Conservation (phyloP, 768 basidiomycete genomes). For the Auriscalpium vulgare region DNA sequence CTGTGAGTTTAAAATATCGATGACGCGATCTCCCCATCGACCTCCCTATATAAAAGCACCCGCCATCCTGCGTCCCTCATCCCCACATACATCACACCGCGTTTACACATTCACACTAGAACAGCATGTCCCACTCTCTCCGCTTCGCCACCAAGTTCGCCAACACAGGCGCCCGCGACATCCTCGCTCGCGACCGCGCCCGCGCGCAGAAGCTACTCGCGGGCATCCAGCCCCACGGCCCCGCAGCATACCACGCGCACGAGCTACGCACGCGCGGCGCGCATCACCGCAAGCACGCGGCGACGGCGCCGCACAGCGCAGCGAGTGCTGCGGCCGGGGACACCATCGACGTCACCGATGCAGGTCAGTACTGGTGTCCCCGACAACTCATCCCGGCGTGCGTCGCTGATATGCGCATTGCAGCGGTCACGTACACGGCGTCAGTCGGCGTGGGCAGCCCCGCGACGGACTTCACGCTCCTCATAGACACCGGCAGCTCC, state of each 20-base stretch:
- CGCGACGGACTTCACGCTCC: constrained; percentile 39
- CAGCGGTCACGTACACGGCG: constrained; percentile 45
- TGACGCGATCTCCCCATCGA: not conserved
- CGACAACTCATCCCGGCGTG: too few species aligned
- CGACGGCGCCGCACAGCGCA: constrained; percentile 6
- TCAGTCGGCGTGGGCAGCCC: constrained; percentile 46
- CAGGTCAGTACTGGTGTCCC: constrained; percentile 25
- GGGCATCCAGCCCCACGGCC: constrained; percentile 48
- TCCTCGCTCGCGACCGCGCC: constrained; percentile 44
- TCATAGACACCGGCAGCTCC: constrained; percentile 53
- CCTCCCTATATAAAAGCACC: constrained; percentile 10
- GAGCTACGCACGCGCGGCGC: constrained; percentile 20
- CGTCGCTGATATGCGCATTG: not conserved
- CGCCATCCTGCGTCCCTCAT: not conserved
- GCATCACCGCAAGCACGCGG: constrained; percentile 19
- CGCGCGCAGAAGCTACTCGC: constrained; percentile 50
- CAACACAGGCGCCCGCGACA: constrained; percentile 33
- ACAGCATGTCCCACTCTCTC: constrained; percentile 33
- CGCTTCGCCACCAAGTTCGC: constrained; percentile 39
- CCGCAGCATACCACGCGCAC: constrained; percentile 23
- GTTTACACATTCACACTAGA: not conserved
- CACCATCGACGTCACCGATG: constrained; percentile 50
- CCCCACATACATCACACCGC: not conserved
- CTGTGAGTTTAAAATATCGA: not conserved
- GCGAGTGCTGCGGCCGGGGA: constrained; percentile 12